Percentiles rank a stretch among this genome's conserved stretches.
Conservation (phyloP, 768 basidiomycete genomes). For the Pseudohyphozyma bogoriensis region DNA sequence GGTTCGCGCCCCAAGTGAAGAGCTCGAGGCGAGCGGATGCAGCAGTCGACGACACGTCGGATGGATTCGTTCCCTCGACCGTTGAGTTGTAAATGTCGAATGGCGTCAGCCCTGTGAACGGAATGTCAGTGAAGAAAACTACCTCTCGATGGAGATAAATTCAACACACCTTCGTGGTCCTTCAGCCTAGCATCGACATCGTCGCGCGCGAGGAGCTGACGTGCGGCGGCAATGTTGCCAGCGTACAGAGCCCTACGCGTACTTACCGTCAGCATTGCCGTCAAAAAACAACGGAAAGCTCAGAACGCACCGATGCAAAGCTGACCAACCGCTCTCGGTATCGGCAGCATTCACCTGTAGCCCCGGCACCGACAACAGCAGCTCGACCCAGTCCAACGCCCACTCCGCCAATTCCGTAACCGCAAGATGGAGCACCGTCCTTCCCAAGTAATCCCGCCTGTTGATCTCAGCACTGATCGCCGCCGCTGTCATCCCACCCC, state of each 20-base stretch:
- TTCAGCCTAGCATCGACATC: constrained; percentile 65
- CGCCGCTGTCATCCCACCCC: neutral
- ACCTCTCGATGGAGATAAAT: neutral
- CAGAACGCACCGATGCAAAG: constrained; percentile 75
- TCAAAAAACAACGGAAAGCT: constrained; percentile 43
- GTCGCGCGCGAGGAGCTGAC: constrained; percentile 60
- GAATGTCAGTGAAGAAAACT: neutral
- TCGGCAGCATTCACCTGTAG: constrained; percentile 74
- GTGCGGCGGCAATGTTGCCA: constrained; percentile 46
- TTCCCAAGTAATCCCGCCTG: constrained; percentile 57
- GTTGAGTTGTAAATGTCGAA: constrained; percentile 92
- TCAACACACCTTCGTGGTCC: constrained; percentile 56
- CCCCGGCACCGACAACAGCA: constrained; percentile 62
- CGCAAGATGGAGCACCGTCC: constrained; percentile 72
- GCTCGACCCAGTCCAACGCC: constrained; percentile 64
- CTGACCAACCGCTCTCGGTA: constrained; percentile 78
- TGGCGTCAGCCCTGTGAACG: constrained; percentile 54
- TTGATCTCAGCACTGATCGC: constrained; percentile 50
- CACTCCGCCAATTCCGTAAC: constrained; percentile 53
- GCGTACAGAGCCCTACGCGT: constrained; percentile 47
- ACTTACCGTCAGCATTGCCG: neutral
- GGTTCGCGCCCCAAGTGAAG: constrained; percentile 78
- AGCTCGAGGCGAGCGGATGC: constrained; percentile 47
- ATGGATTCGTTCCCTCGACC: constrained; percentile 59
- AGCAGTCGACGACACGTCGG: constrained; percentile 20